These are phyloP conservation scores for Chrysochromulina tobinii DNA, from an alignment of 78 protist genomes.

Conservation along the genomic window DNA sequence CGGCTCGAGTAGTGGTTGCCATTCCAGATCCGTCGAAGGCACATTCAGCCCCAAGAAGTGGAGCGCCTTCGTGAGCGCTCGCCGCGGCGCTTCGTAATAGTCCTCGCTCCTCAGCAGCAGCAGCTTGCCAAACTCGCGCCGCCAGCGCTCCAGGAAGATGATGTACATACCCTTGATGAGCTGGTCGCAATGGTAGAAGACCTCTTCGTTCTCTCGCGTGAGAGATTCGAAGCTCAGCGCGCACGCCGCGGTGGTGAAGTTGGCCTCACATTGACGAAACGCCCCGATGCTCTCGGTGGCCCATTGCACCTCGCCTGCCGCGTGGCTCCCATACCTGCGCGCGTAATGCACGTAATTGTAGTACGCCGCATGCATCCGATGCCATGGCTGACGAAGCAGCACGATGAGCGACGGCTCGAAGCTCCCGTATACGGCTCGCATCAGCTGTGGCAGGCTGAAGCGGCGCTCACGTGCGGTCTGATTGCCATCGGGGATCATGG, in stretches of 20 bases:
- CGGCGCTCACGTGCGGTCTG: too few species aligned
- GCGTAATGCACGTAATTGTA: background rate
- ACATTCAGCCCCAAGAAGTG: background rate
- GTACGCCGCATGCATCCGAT: background rate
- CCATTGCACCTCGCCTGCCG: background rate
- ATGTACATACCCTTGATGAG: conserved; percentile 7
- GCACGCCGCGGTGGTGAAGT: background rate
- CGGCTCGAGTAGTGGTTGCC: background rate
- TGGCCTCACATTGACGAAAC: background rate
- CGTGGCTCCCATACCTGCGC: background rate
- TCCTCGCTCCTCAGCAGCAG: background rate
- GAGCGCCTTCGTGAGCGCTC: background rate
- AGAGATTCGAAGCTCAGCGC: conserved; percentile 11
- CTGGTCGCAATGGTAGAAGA: conserved; percentile 23
- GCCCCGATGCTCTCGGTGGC: background rate
- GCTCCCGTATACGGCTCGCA: background rate
- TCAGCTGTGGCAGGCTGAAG: background rate
- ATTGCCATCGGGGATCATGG: background rate
- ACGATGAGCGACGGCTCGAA: background rate
- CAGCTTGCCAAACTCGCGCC: background rate
- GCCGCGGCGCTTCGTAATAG: background rate
- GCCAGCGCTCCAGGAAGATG: background rate
- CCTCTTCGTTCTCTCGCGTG: conserved; percentile 19
- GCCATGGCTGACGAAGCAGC: background rate
- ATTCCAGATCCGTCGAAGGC: background rate